Evolutionary conservation across 495 filamentous ascomycete species (phyloP), one percentile per base, ranked within the genome.

Genomic region (Penicillium turbatum): DNA sequence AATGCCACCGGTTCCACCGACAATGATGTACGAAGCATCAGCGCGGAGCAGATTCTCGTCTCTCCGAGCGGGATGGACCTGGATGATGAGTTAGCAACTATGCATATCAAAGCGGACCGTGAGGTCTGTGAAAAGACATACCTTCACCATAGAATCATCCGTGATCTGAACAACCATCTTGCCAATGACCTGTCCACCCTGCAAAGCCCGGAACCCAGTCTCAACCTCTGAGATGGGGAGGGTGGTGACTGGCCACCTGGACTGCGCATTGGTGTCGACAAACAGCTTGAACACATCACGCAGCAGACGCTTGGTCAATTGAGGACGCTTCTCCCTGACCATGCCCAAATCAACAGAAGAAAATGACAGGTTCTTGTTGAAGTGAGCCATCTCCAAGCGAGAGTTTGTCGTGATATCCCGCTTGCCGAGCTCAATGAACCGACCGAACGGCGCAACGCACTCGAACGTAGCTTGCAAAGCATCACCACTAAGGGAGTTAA

Each of bases 71-170:
- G 64, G 66, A 51, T 62, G 52, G 11, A 65, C 66, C 70, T 65
- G 30, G 3, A 40, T 9, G 15, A 12, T 1, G 9, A 10, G 49
- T 42, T 53, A 53, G 37, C 51, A 7, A 16, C 17, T 6, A 32
- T 17, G 4, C 3, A 4, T 1, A 1, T 6, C n/a, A 5, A 19
- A 36, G 3, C 0, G 0, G 16, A 16, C 1, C 12, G 19, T 17
- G 12, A 39, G 5, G 67, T 45, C 3, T 41, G 13, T 16, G 24
- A 13, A 29, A 4, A 36, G 27, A 19, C 26, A 63, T 66, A 50
- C 76, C 73, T 86, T 86, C 13, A 87, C 69, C 26, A 85, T 69
- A 0, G 86, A 72, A 53, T 86, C 82, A 7, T 85, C 75, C 0
- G 81, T 83, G 5, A 72, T 59, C 9, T 53, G 46, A 1, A 63